These are phyloP conservation scores for Skeletonema potamos DNA, from an alignment of 108 stramenopile genomes.

Conservation along the genomic window DNA sequence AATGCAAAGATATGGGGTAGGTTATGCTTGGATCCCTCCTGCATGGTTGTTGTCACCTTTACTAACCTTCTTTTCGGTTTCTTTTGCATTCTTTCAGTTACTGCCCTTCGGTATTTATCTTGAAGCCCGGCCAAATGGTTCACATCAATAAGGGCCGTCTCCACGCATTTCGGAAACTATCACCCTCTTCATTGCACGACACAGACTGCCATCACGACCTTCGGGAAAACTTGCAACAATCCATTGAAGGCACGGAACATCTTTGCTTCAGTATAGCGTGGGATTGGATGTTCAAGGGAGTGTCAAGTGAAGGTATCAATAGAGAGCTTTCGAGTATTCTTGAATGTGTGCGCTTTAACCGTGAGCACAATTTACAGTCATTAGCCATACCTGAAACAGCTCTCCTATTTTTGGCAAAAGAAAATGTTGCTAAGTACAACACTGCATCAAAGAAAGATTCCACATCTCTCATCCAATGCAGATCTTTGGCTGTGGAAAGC, in stretches of 20 bases:
- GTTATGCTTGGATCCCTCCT: constrained; percentile 4
- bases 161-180: constrained; percentile 88
- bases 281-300: constrained; percentile 90
- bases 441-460: not conserved
- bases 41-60: not conserved
- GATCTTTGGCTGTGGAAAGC: not conserved
- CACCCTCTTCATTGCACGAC: constrained; percentile 40
- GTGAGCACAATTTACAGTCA: constrained; percentile 50
- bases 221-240: constrained; percentile 31
- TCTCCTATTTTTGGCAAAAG: constrained; percentile 63
- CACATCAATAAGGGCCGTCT: constrained; percentile 91
- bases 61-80: not conserved
- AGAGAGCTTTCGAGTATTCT: constrained; percentile 62
- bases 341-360: constrained; percentile 62
- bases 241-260: constrained; percentile 30
- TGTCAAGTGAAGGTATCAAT: constrained; percentile 67
- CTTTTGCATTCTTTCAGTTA: constrained; percentile 56
- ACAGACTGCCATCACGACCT: constrained; percentile 66
- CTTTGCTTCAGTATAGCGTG: constrained; percentile 85
- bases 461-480: constrained; percentile 1
- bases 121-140: constrained; percentile 83
- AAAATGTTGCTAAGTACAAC: constrained; percentile 25
- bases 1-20: constrained; percentile 74
- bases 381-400: constrained; percentile 78
- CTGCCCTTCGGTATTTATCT: constrained; percentile 82